Evolutionary conservation across 805 yeast species (phyloP).

Genomic region (Candida loeiensis): DNA sequence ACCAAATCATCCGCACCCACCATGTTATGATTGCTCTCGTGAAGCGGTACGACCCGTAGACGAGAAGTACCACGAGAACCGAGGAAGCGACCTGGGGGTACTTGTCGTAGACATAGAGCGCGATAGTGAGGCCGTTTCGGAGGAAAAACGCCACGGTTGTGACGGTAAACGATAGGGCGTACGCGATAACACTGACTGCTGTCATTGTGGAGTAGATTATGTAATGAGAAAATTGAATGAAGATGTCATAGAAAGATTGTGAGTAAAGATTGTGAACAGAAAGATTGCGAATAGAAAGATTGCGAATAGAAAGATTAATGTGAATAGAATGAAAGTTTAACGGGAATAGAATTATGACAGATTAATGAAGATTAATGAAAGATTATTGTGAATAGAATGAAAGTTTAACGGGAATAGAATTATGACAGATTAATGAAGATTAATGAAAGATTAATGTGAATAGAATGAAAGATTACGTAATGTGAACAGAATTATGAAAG

Average conservation of each 20-base stretch:
- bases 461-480: no score
- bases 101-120: constrained; percentile 11
- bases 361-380: no score
- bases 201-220: neutral
- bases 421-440: no score
- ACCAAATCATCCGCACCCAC: constrained; percentile 21
- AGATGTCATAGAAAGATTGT: neutral
- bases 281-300: no score
- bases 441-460: no score
- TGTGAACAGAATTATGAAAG: no score
- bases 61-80: constrained; percentile 12
- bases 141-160: constrained; percentile 13
- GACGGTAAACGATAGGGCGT: constrained; percentile 10
- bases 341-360: no score
- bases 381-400: no score
- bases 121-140: constrained; percentile 12
- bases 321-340: no score
- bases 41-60: constrained; percentile 19
- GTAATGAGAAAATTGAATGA: neutral
- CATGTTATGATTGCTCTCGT: constrained; percentile 15
- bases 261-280: no score
- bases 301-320: no score
- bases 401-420: no score
- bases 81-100: constrained; percentile 20
- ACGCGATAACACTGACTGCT: neutral